Base-by-base conservation (phyloP, 2,329 filamentous ascomycete genomes). In the Nemania sp. region DNA sequence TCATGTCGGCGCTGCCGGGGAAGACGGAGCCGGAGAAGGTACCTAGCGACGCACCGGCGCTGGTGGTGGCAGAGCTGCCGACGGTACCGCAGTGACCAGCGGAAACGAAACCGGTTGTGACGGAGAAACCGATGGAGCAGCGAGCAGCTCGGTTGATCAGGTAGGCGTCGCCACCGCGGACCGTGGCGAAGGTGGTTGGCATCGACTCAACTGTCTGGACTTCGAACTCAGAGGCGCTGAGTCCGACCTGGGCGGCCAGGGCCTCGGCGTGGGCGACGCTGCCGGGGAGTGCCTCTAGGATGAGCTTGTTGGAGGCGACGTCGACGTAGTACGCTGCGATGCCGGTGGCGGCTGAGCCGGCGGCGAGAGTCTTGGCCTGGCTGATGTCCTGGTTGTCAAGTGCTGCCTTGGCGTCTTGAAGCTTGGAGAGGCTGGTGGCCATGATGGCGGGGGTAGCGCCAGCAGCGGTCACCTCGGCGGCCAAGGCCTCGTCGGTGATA, bases 71-170 rank as follows among this genome's bases (percentile, higher is more conserved):
- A 63, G 75, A 68, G 26, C 35, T 41, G 54, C 80, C 80, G 2
- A 62, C n/a, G 64, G 29, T 72, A 47, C 80, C 80, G 63, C 80
- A 82, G 78, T 82, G 80, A 58, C 80, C 80, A 24, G 80, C 80
- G 26, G 79, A 77, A 35, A 82, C 80, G 73, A 81, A 82, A 22
- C 80, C 80, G 32, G 77, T 78, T 27, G 78, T 81, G 69, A 82
- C 80, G 1, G 79, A 74, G 76, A 82, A 82, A 32, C 80, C 80
- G 67, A 82, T 68, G 64, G 80, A 82, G 79, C 80, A 82, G 2
- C 80, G 76, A 56, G 66, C 69, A 57, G 20, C 20, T 6, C 63
- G 62, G 74, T 78, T 72, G 75, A 81, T 81, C 70, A 68, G 67
- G 78, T 81, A 81, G 69, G 80, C 78, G 61, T 81, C 79, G 57